These are phyloP conservation scores for Trypanosoma rangeli DNA, from an alignment of 208 protist species.

Conservation along the genomic window DNA sequence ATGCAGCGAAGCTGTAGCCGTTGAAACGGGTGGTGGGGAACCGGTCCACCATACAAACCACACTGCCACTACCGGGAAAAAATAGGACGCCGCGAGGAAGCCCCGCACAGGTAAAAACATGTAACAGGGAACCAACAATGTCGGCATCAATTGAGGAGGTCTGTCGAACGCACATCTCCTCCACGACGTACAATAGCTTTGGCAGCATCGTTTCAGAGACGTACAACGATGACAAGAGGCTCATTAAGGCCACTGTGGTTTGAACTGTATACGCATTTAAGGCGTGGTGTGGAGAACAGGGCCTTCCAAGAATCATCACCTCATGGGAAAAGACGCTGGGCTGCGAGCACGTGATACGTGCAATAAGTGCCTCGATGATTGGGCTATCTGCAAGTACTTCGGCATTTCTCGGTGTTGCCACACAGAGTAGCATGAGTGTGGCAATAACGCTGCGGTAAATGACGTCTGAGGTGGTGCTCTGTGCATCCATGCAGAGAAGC, in stretches of 20 bases:
- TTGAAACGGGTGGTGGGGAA: conserved; percentile 36
- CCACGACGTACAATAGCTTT: conserved; percentile 50
- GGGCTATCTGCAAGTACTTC: conserved; percentile 41
- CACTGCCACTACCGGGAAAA: conserved; percentile 64
- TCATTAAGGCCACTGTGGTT: conserved; percentile 65
- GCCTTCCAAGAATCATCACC: conserved; percentile 19
- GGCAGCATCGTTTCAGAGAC: conserved; percentile 38
- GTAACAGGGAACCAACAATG: conserved; percentile 70
- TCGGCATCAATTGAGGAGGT: conserved; percentile 68
- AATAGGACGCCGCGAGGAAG: conserved; percentile 53
- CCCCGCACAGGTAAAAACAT: conserved; percentile 48
- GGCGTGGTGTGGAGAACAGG: conserved; percentile 25
- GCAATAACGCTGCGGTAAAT: conserved; percentile 66
- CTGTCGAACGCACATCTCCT: conserved; percentile 46
- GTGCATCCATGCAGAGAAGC: conserved; percentile 57
- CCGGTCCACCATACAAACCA: conserved; percentile 43
- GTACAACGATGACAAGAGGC: conserved; percentile 51
- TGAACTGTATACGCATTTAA: conserved; percentile 68
- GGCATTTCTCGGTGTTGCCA: conserved; percentile 67
- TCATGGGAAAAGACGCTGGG: conserved; percentile 55
- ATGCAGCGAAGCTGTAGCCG: conserved; percentile 79
- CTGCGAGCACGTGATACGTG: conserved; percentile 52
- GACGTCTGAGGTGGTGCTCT: conserved; percentile 44
- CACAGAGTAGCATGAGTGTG: conserved; percentile 67
- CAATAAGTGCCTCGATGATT: conserved; percentile 59